Conservation (phyloP, 169 alveolate genomes). For the Besnoitia besnoiti region DNA sequence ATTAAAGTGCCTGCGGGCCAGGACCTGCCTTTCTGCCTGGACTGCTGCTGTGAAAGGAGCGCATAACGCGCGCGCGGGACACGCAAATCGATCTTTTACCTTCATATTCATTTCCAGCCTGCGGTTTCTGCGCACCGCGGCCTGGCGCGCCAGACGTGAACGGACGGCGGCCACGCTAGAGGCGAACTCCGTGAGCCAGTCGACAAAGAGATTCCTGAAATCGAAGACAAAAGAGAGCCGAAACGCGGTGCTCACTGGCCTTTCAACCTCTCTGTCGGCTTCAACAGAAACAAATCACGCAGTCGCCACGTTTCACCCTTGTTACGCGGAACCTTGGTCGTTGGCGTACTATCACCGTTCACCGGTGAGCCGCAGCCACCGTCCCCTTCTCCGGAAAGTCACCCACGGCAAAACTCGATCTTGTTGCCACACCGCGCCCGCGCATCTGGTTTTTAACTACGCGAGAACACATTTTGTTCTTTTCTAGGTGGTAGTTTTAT, state of each 20-base stretch:
- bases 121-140: constrained; percentile 8
- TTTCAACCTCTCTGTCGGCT: too few relatives aligned
- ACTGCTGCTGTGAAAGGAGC: background rate
- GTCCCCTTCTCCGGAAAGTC: background rate
- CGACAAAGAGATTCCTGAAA: constrained; percentile 11
- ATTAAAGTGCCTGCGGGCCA: background rate
- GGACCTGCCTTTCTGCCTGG: too few relatives aligned
- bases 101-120: constrained; percentile 21
- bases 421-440: too few relatives aligned
- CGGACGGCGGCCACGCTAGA: background rate
- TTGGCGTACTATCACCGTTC: too few relatives aligned
- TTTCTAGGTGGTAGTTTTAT: too few relatives aligned
- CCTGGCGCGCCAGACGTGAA: constrained; percentile 14
- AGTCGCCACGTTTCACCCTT: too few relatives aligned
- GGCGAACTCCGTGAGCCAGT: constrained; percentile 25
- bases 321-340: too few relatives aligned
- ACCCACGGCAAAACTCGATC: background rate
- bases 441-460: too few relatives aligned
- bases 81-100: background rate
- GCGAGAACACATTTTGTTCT: too few relatives aligned
- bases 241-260: too few relatives aligned
- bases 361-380: background rate
- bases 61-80: background rate
- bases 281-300: too few relatives aligned
- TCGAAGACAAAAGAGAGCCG: too few relatives aligned